These are phyloP conservation scores for Cystobasidium slooffiae DNA, from an alignment of 1,284 basidiomycete genomes.

Conservation along the genomic window DNA sequence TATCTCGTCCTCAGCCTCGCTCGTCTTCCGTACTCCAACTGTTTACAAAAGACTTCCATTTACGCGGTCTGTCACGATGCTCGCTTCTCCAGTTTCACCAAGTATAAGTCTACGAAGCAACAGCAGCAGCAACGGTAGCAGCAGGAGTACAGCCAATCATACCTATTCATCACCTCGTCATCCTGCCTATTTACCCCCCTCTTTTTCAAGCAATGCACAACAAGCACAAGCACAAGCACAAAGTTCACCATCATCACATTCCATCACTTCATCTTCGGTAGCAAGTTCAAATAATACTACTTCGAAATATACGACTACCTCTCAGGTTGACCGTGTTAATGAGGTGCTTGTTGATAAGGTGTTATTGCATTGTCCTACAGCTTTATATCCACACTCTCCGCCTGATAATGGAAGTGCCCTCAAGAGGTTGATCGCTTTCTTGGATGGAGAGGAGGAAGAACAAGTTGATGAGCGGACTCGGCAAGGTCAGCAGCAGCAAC, in stretches of 20 bases:
- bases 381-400: background rate
- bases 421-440: conserved; percentile 21
- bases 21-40: background rate
- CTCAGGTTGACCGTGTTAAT: conserved; percentile 13
- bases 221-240: background rate
- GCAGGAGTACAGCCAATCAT: background rate
- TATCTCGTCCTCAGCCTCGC: background rate
- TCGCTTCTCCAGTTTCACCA: conserved; percentile 22
- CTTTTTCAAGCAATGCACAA: background rate
- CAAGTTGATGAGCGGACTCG: background rate
- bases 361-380: background rate
- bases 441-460: conserved; percentile 13
- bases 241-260: conserved; percentile 6
- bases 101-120: conserved; percentile 15
- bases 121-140: background rate
- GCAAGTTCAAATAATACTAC: background rate
- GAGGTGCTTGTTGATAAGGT: conserved; percentile 25
- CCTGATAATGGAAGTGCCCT: conserved; percentile 5
- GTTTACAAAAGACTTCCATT: background rate
- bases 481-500: background rate
- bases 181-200: background rate
- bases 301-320: conserved; percentile 9
- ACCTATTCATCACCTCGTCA: conserved; percentile 16
- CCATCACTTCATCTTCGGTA: background rate
- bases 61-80: background rate